Evolutionary conservation across 352 stramenopile genomes (phyloP), one percentile per base, ranked within the genome.

Genomic region (Pythium plurisporium): DNA sequence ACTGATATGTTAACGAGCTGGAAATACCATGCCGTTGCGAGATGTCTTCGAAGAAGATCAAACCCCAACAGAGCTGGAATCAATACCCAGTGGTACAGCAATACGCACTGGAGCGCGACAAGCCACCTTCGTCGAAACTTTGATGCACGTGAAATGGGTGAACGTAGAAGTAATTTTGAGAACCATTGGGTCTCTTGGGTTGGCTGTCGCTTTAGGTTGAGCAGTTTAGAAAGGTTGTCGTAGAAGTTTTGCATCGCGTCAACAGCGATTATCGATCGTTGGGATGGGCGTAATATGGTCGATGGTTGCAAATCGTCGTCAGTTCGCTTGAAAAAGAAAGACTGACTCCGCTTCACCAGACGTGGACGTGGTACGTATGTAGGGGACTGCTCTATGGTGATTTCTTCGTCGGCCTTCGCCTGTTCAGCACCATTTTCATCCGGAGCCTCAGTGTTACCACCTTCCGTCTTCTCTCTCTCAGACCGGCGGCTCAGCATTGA

Each of bases 41-140:
- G 26, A 14, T 56, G 46, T 1, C 48, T 56, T 31, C 73, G 65
- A 3, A 82, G 44, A 1, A 72, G 26, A 1, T 73, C 58, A 41
- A 86, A 81, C 0, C 62, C 68, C 1, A 82, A 46, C 17, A 81
- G 50, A 26, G 82, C 54, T 5, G 77, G 68, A 9, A 79, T 45
- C 22, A 70, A 42, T 5, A 74, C 48, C 62, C 66, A 84, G 38
- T 84, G 74, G 40, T 64, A 62, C 4, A 72, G 27, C 15, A 82
- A 56, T 5, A 84, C 71, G 0, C 62, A 20, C 41, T 86, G 77
- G 1, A 84, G 55, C 0, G 37, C 20, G 1, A 74, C n/a, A 1
- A 87, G 52, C 77, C 77, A 87, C 17, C 58, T 46, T 14, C 65
- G 67, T 12, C 72, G 63, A 42, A 65, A 76, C 12, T 12, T 27